These are phyloP conservation scores for Coemansia sp. DNA, from an alignment of 192 early-diverging fungal species.

Conservation along the genomic window DNA sequence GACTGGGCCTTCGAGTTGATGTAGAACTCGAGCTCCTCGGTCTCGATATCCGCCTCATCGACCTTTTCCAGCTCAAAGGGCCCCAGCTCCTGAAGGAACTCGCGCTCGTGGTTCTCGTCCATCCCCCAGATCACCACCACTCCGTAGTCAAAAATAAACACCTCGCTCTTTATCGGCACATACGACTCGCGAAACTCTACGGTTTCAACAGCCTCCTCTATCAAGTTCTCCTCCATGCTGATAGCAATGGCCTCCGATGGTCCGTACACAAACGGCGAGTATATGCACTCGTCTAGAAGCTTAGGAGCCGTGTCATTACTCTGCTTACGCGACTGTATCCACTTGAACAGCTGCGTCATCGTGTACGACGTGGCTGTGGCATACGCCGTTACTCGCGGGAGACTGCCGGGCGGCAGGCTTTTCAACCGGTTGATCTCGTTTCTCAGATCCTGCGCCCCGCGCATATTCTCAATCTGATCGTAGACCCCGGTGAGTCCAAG, in stretches of 20 bases:
- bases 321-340: slow-evolving; percentile 65
- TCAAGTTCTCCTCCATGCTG: slow-evolving; percentile 40
- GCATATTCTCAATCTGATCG: slow-evolving; percentile 71
- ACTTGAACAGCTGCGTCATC: slow-evolving; percentile 74
- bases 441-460: slow-evolving; percentile 55
- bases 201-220: slow-evolving; percentile 22
- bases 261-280: slow-evolving; percentile 53
- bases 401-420: slow-evolving; percentile 67
- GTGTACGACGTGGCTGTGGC: slow-evolving; percentile 82
- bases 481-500: slow-evolving; percentile 60
- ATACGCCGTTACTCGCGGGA: slow-evolving; percentile 83
- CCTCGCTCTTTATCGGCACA: slow-evolving; percentile 63
- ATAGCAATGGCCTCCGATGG: slow-evolving; percentile 44
- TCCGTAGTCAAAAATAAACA: slow-evolving; percentile 92
- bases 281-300: slow-evolving; percentile 78
- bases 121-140: slow-evolving; percentile 97
- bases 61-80: slow-evolving; percentile 56
- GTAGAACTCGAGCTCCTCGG: slow-evolving; percentile 78
- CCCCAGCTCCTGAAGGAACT: slow-evolving; percentile 77
- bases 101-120: slow-evolving; percentile 76
- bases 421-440: slow-evolving; percentile 74
- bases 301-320: slow-evolving; percentile 69
- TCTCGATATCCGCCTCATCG: slow-evolving; percentile 68
- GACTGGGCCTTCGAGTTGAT: slow-evolving; percentile 65
- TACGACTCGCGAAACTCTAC: slow-evolving; percentile 46